These are phyloP conservation scores for Bipolaris victoriae DNA, from an alignment of 2,329 filamentous ascomycete species.

Conservation along the genomic window DNA sequence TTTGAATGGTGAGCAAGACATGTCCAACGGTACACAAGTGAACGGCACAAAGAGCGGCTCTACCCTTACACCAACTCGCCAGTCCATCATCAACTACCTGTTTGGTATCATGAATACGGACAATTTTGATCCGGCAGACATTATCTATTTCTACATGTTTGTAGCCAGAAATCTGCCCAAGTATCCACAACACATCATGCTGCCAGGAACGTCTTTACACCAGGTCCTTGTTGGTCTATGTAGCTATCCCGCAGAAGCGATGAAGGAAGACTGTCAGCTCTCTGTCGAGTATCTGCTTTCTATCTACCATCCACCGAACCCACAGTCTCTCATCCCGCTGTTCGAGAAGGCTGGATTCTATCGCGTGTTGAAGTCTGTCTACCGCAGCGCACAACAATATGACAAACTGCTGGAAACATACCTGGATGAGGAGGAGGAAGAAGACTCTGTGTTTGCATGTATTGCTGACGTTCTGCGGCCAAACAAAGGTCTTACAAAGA, in stretches of 20 bases:
- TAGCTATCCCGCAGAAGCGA: constrained; percentile 77
- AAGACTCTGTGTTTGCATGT: constrained; percentile 76
- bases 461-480: constrained; percentile 75
- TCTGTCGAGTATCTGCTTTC: constrained; percentile 95
- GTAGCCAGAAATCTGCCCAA: constrained; percentile 94
- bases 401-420: constrained; percentile 78
- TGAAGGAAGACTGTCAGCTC: constrained; percentile 94
- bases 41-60: constrained; percentile 57
- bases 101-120: constrained; percentile 84
- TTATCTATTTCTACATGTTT: constrained; percentile 98
- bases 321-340: constrained; percentile 74
- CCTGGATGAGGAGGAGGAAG: constrained; percentile 82
- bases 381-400: constrained; percentile 79
- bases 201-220: constrained; percentile 84
- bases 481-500: constrained; percentile 66
- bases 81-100: constrained; percentile 90
- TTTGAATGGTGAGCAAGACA: constrained; percentile 78
- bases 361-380: constrained; percentile 88
- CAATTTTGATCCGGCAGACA: constrained; percentile 79
- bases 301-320: constrained; percentile 86
- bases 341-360: constrained; percentile 85
- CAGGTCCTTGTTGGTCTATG: constrained; percentile 83
- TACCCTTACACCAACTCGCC: constrained; percentile 69
- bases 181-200: constrained; percentile 91
- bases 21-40: constrained; percentile 58